phyloP scores from a whole-genome alignment of 805 yeast species.

The Starmerella powellii region DNA sequence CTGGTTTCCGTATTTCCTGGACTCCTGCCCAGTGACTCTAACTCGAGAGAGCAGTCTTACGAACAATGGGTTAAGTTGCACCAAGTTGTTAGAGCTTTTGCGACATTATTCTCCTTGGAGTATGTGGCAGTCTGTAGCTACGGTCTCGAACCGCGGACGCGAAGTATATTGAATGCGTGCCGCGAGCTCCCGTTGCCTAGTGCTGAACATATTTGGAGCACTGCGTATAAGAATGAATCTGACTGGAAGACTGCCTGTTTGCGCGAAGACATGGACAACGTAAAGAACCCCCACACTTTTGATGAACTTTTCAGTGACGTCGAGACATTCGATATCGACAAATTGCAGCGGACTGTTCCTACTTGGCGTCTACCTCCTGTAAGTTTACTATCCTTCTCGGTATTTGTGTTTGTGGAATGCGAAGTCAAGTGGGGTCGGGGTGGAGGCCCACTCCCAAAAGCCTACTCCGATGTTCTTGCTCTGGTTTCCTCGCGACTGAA shows the following conservation, averaged over 20 bases:
- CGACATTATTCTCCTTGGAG: background rate
- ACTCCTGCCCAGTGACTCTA: background rate
- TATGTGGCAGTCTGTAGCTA: background rate
- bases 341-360: background rate
- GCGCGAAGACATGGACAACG: background rate
- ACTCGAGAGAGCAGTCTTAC: too few species aligned
- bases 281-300: background rate
- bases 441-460: background rate
- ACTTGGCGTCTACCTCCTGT: background rate
- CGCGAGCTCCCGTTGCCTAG: background rate
- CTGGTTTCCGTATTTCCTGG: background rate
- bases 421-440: background rate
- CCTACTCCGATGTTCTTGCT: too few species aligned
- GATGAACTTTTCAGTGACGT: background rate
- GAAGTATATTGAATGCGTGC: background rate
- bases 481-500: too few species aligned
- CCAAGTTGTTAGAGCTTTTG: background rate
- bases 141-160: background rate
- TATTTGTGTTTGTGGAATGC: background rate
- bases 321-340: background rate
- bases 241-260: background rate
- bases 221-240: background rate
- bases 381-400: background rate
- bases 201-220: slow-evolving; percentile 3
- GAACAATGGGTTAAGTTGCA: background rate